Percentiles rank a stretch among this genome's conserved stretches.
Conservation (phyloP, 345 rosid species). For the Eucalyptus lansdowneana region DNA sequence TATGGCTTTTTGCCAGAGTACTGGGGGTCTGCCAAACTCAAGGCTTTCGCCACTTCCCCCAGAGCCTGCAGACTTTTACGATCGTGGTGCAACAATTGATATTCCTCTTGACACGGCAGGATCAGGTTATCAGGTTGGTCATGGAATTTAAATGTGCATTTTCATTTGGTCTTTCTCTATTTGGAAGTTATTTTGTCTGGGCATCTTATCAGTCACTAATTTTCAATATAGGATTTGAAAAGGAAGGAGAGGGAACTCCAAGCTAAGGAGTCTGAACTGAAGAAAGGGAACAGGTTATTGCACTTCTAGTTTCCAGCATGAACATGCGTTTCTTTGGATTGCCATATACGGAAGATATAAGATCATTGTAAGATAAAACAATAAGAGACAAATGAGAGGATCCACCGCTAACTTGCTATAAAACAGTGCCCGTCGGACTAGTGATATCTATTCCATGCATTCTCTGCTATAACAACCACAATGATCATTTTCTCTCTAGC, state of each 20-base stretch:
- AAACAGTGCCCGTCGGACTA: background rate
- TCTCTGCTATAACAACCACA: background rate
- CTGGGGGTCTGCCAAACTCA: slow-evolving; percentile 46
- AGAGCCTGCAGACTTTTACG: slow-evolving; percentile 77
- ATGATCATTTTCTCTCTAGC: background rate
- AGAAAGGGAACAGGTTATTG: slow-evolving; percentile 78
- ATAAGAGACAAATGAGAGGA: background rate
- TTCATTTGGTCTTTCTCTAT: background rate
- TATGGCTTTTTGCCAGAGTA: slow-evolving; percentile 25
- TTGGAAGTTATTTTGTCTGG: background rate
- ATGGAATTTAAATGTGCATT: background rate
- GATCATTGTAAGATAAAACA: background rate
- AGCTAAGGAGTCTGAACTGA: slow-evolving; percentile 92
- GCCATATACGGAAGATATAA: background rate
- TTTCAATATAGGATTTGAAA: slow-evolving; percentile 54
- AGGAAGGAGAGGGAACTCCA: slow-evolving; percentile 92
- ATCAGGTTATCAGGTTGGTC: slow-evolving; percentile 19
- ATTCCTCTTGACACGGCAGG: slow-evolving; percentile 72
- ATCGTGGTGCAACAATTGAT: slow-evolving; percentile 71
- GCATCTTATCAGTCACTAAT: background rate
- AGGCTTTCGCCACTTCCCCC: slow-evolving; percentile 98
- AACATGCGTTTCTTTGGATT: background rate
- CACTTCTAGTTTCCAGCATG: background rate
- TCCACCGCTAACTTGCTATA: background rate
- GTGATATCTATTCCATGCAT: background rate